Conservation (phyloP, 2,329 filamentous ascomycete genomes). For the Mycosphaerella sp. region DNA sequence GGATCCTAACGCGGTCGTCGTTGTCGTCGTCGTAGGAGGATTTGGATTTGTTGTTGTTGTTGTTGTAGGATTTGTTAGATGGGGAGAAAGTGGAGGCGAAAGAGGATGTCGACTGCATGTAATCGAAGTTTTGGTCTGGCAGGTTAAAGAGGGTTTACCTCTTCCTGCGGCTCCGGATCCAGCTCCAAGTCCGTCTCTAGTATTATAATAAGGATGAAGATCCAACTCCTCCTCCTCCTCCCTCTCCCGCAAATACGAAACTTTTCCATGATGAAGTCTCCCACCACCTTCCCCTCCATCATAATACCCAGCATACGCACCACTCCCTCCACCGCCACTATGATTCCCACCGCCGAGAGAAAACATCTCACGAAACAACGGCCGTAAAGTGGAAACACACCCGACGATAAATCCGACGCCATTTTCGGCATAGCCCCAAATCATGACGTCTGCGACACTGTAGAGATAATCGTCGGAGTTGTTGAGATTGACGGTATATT, state of each 20-base stretch:
- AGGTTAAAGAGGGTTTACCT: no score
- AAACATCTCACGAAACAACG: slow-evolving; percentile 30
- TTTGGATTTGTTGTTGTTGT: no score
- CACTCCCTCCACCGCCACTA: slow-evolving; percentile 5
- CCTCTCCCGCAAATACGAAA: no score
- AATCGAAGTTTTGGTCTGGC: slow-evolving; percentile 13
- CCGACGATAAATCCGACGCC: slow-evolving; percentile 34
- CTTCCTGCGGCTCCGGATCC: no score
- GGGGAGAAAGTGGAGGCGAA: no score
- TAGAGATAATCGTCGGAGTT: slow-evolving; percentile 32
- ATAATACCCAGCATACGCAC: slow-evolving; percentile 5
- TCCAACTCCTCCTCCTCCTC: no score
- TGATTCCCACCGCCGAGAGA: slow-evolving; percentile 16
- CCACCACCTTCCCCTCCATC: slow-evolving; percentile 5
- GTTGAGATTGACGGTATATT: slow-evolving; percentile 34
- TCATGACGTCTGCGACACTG: slow-evolving; percentile 32
- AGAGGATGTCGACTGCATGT: slow-evolving; percentile 5
- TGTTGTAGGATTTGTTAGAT: no score
- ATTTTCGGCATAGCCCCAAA: slow-evolving; percentile 37
- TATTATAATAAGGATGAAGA: no score
- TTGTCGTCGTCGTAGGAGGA: no score
- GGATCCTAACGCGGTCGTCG: no score
- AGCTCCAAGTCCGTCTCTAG: no score
- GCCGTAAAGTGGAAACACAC: slow-evolving; percentile 32
- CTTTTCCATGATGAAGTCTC: not conserved